Evolutionary conservation across 371 early-diverging fungal species (phyloP), one percentile per base, ranked within the genome.

Genomic region (Lichtheimia corymbifera): DNA sequence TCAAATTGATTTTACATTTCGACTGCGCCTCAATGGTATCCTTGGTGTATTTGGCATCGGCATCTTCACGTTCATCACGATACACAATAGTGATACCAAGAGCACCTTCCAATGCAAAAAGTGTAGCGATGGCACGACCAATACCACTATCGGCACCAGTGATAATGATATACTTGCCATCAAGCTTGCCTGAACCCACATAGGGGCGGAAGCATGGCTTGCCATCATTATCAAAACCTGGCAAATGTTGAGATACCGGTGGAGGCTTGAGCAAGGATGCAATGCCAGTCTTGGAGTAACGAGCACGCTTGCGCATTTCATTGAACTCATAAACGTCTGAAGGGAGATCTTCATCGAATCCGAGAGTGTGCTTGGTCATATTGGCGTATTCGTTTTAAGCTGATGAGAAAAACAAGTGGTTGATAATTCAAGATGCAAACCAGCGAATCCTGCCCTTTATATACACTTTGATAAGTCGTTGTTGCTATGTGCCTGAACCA

Each of bases 101-200:
- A 28, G 59, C 68, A 51, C 82, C 82, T 66, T 81, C 82, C 28
- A 76, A 50, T 24, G 82, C 82, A 65, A 74, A 81, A 11, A 78
- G 55, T 13, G 75, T 76, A 25, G 79, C 78, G 55, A 81, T 71
- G 5, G 77, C 67, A 47, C 79, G 65, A 53, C 82, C 82, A 62
- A 81, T 81, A 44, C 79, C 82, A 35, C 73, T 74, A 42, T 77
- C 81, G 57, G 81, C 78, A 58, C 76, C 77, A 11, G 82, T 81
- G 42, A 81, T 78, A 49, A 81, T 60, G 25, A 73, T 77, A 49
- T 67, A 74, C 47, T 78, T 78, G 44, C 73, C 75, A 53, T 76
- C 55, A 9, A 81, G 57, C 50, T 76, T 76, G 25, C 77, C 82
- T 43, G 77, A 72, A 5, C 79, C 79, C 9, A 59, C 49, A 62